Conservation (phyloP, 345 rosid species). For the Salix dunnii region DNA sequence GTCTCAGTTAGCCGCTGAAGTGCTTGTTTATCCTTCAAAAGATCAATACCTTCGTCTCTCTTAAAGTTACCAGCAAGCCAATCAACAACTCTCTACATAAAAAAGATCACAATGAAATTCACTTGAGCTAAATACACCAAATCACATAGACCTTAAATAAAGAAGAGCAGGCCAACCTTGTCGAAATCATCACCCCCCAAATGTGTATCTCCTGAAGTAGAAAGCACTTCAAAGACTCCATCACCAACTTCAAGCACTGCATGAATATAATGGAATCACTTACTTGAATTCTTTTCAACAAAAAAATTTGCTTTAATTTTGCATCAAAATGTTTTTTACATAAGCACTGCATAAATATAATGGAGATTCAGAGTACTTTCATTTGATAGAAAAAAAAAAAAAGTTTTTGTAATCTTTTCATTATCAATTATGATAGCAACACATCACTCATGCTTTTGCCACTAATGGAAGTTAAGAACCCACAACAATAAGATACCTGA, state of each 20-base stretch:
- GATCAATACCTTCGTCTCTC: slow-evolving; percentile 91
- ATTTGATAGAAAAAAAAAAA: not conserved
- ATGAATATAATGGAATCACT: not conserved
- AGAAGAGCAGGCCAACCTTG: slow-evolving; percentile 43
- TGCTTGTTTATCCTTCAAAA: slow-evolving; percentile 95
- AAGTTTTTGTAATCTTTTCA: not conserved
- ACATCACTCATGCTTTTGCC: not conserved
- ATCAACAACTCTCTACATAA: slow-evolving; percentile 81
- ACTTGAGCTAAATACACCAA: not conserved
- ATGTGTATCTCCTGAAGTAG: slow-evolving; percentile 98
- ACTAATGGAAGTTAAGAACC: not conserved
- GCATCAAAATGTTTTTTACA: too few relatives aligned
- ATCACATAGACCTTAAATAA: not conserved
- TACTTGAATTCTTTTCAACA: too few relatives aligned
- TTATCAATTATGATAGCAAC: not conserved
- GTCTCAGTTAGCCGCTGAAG: slow-evolving; percentile 93
- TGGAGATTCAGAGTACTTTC: not conserved
- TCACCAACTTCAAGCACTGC: slow-evolving; percentile 99
- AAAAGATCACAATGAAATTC: not conserved
- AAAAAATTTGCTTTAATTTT: too few relatives aligned
- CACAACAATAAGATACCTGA: slow-evolving; percentile 54
- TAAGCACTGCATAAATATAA: slow-evolving; percentile 48
- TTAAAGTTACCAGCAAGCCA: slow-evolving; percentile 82
- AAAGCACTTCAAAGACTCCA: slow-evolving; percentile 98
- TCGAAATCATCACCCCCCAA: slow-evolving; percentile 99